These are phyloP conservation scores for Porpolomopsis calyptriformis DNA, from an alignment of 768 basidiomycete genomes.

Conservation along the genomic window DNA sequence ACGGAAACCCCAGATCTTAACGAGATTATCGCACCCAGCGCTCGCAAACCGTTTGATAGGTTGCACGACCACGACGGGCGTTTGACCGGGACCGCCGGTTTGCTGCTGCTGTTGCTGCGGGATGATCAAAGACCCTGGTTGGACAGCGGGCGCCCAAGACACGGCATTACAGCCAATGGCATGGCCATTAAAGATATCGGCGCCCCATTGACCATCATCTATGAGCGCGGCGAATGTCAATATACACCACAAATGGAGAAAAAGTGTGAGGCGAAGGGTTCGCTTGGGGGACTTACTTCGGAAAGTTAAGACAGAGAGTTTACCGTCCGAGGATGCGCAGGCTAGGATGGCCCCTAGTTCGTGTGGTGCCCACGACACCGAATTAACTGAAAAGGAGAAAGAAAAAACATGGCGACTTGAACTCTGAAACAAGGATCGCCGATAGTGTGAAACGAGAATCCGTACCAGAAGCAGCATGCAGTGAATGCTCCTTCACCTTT, in stretches of 20 bases:
- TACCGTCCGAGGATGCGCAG: conserved; percentile 95
- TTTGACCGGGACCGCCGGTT: conserved; percentile 40
- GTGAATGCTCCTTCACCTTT: conserved; percentile 89
- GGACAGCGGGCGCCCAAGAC: conserved; percentile 91
- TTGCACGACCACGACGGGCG: conserved; percentile 30
- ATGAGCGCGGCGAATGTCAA: conserved; percentile 5
- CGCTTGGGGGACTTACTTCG: conserved; percentile 75
- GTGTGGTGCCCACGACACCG: conserved; percentile 98
- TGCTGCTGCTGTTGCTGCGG: conserved; percentile 45
- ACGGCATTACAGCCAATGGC: conserved; percentile 95
- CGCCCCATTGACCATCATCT: conserved; percentile 97
- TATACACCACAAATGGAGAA: no score
- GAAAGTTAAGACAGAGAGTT: conserved; percentile 91
- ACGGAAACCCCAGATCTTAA: conserved; percentile 87
- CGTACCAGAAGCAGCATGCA: conserved; percentile 87
- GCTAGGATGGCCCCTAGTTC: conserved; percentile 94
- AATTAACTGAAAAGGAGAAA: conserved; percentile 60
- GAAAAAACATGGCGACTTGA: not conserved
- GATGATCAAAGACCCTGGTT: conserved; percentile 75
- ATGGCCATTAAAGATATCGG: conserved; percentile 91
- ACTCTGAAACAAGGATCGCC: not conserved
- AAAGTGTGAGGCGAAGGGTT: not conserved
- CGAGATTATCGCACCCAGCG: conserved; percentile 92
- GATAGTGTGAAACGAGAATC: not conserved
- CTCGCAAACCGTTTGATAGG: conserved; percentile 87